phyloP scores from a whole-genome alignment of 2,329 filamentous ascomycete genomes.

The Huntiella savannae region DNA sequence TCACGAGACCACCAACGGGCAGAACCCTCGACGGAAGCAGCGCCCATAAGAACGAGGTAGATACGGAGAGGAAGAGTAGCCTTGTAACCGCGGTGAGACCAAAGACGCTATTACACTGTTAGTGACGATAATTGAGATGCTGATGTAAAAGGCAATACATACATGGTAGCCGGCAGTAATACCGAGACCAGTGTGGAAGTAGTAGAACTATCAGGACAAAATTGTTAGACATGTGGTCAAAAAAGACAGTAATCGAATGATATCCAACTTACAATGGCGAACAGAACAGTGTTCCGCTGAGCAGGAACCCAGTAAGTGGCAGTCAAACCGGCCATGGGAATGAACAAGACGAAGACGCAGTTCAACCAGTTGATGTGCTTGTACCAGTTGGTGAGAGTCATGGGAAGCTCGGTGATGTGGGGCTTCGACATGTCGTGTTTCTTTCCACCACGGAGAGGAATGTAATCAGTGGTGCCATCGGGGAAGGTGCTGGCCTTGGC shows the following conservation, averaged over 20 bases:
- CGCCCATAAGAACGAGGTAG: slow-evolving; percentile 64
- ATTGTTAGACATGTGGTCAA: not conserved
- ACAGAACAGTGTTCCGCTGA: slow-evolving; percentile 50
- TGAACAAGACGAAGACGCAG: slow-evolving; percentile 56
- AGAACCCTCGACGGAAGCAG: slow-evolving; percentile 68
- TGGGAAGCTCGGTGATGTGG: slow-evolving; percentile 67
- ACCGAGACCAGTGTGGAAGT: slow-evolving; percentile 66
- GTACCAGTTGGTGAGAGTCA: slow-evolving; percentile 71
- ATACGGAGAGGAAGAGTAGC: slow-evolving; percentile 58
- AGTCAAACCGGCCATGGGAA: slow-evolving; percentile 56
- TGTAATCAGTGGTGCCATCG: slow-evolving; percentile 37
- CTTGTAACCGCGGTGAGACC: slow-evolving; percentile 73
- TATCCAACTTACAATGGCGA: slow-evolving; percentile 30
- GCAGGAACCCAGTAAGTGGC: slow-evolving; percentile 64
- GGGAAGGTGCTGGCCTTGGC: slow-evolving; percentile 24
- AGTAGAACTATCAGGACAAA: slow-evolving; percentile 26
- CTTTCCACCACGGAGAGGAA: slow-evolving; percentile 24
- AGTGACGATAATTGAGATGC: not conserved
- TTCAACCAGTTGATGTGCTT: slow-evolving; percentile 93
- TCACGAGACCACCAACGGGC: slow-evolving; percentile 79
- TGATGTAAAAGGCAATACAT: not conserved
- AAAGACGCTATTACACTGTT: slow-evolving; percentile 40
- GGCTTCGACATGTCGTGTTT: slow-evolving; percentile 46
- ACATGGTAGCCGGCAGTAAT: slow-evolving; percentile 46
- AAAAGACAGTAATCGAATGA: not conserved